phyloP scores from a whole-genome alignment of 1,139 yeast species.

The Wickerhamiella pararugosa region DNA sequence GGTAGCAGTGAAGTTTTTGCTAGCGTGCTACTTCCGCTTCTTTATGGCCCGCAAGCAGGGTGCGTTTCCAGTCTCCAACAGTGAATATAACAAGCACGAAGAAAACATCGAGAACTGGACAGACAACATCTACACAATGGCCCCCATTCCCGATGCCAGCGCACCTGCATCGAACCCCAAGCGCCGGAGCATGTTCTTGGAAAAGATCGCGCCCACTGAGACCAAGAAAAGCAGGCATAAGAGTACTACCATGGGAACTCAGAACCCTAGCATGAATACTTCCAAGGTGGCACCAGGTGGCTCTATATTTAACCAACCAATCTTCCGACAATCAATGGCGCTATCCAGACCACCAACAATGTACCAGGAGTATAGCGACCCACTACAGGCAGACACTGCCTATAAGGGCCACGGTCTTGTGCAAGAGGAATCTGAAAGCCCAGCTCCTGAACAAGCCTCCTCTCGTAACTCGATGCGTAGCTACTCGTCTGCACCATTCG shows the following conservation, averaged over 20 bases:
- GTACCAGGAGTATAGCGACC: background rate
- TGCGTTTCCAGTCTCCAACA: slow-evolving; percentile 45
- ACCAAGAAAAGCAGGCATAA: slow-evolving; percentile 12
- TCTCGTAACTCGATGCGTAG: too few species aligned
- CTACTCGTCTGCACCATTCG: too few species aligned
- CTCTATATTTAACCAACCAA: slow-evolving; percentile 19
- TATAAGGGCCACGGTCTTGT: slow-evolving; percentile 13
- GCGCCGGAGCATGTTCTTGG: slow-evolving; percentile 18
- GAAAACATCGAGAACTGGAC: slow-evolving; percentile 71
- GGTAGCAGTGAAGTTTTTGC: slow-evolving; percentile 56
- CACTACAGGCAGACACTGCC: slow-evolving; percentile 6
- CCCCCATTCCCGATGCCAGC: slow-evolving; percentile 25
- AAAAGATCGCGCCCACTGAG: slow-evolving; percentile 15
- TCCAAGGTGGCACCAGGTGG: slow-evolving; percentile 26
- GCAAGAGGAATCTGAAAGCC: background rate
- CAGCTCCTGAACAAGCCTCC: background rate
- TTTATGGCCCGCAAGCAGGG: slow-evolving; percentile 66
- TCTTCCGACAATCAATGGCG: slow-evolving; percentile 12
- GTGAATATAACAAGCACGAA: slow-evolving; percentile 37
- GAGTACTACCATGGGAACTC: slow-evolving; percentile 25
- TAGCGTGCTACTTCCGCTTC: slow-evolving; percentile 90
- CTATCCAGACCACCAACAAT: background rate
- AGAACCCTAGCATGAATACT: slow-evolving; percentile 22
- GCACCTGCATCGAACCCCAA: slow-evolving; percentile 25
- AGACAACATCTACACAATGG: slow-evolving; percentile 36